phyloP scores from a whole-genome alignment of 345 rosid species.

The Boechera stricta region DNA sequence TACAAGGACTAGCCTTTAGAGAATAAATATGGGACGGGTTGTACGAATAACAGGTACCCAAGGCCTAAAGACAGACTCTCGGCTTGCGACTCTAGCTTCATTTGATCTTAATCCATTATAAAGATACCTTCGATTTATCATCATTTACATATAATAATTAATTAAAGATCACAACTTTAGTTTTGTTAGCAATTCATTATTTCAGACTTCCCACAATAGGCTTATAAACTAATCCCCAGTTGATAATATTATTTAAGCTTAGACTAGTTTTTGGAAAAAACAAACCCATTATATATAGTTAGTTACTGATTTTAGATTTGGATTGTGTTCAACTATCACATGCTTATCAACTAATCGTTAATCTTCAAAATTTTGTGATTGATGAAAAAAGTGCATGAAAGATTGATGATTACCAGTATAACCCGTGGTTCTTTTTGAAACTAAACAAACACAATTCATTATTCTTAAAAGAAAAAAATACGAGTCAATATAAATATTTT shows the following conservation, averaged over 20 bases:
- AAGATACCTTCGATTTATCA: not conserved
- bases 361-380: not conserved
- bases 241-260: not conserved
- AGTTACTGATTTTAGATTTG: not conserved
- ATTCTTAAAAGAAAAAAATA: no score
- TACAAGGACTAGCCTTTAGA: no score
- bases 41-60: no score
- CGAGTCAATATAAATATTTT: no score
- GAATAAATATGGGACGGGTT: no score
- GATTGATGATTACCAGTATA: not conserved
- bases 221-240: not conserved
- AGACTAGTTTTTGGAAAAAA: not conserved
- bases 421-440: no score
- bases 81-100: not conserved
- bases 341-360: not conserved
- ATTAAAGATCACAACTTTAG: no score
- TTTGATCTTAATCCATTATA: not conserved
- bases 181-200: no score
- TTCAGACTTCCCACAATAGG: not conserved
- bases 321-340: constrained; percentile 3
- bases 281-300: not conserved
- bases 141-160: no score
- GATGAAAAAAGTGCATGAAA: not conserved
- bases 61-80: no score
- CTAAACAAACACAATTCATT: not conserved